Base-by-base conservation (phyloP, 176 grass and related monocot species). In the Paspalum notatum region DNA sequence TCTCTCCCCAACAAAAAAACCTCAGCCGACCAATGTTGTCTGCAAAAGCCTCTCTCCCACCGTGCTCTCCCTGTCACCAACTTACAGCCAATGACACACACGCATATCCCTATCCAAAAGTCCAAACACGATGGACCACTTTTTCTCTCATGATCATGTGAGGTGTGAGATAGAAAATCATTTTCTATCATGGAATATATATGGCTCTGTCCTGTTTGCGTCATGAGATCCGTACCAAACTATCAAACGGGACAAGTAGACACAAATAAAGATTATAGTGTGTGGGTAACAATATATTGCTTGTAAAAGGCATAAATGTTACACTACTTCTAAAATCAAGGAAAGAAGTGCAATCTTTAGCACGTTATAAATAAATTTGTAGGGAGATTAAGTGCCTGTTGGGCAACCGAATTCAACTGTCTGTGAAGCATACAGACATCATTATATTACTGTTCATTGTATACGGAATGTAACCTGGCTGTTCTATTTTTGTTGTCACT, bases 21-120 rank as follows among this genome's bases (percentile, higher is more conserved):
- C 48, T 44, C 20, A 75, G 71, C 60, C 60, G 48, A 75, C 71
- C 71, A 83, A 66, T 55, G 21, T 56, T 83, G 59, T 55, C 81
- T 20, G 12, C 12, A 81, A 70, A 81, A 47, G 66, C 38, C 37
- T 47, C 22, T 32, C 58, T 57, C 6, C 12, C 27, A 1, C 2
- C 26, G 62, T 68, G 77, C 62, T 41, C 41, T 81, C 66, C 52
- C 46, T 45, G 66, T 81, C 42, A 71, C 52, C 64, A 69, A 43
- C 40, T 45, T 26, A 69, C 37, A 67, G 10, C 53, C 47, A 32
- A 13, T 37, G 13, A 25, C n/a, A 42, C 26, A 53, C 70, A 54
- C 50, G 47, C 47, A 68, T 20, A 69, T 57, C 50, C 64, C 38
- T 68, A 80, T 80, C 63, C 37, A 57, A 68, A 68, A 80, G 64